Evolutionary conservation across 495 filamentous ascomycete genomes (phyloP), one percentile per base, ranked within the genome.

Genomic region (Amphirosellinia nigrospora): DNA sequence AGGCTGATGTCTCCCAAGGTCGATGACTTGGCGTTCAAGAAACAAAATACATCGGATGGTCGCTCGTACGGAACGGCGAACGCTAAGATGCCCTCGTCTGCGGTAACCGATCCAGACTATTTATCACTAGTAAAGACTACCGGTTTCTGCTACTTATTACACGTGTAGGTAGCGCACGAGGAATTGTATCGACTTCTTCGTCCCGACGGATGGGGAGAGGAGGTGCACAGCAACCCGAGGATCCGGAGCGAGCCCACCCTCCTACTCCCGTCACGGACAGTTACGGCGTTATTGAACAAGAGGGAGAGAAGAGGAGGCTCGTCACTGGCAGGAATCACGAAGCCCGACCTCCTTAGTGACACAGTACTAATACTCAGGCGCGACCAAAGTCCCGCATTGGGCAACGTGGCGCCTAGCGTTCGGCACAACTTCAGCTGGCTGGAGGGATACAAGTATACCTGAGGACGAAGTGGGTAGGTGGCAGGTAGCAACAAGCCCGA

Each of bases 361-460:
- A 53, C 26, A 58, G 55, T n/a, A 36, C 55, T 32, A 36, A 26
- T 23, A 26, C 48, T 26, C 48, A 13, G 11, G 34, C 26, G 11
- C 30, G 30, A 56, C 19, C 19, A 9, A 38, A 34, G 55, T 9
- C 55, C 55, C 55, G 55, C 32, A 39, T 26, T 41, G 58, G 36
- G 58, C n/a, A 61, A 61, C 58, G 58, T 61, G 58, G 58, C 58
- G 58, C 36, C 58, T 61, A 41, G 58, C 58, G 58, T 61, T 61
- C 58, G 58, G 58, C 34, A 41, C 58, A 61, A 58, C 30, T 36
- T 58, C 55, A 58, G 34, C 58, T 61, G 30, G 55, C 30, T 36
- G 32, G 38, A 19, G n/a, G 19, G 10, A 58, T 58, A 36, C 53
- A 15, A 11, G 32, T 58, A 34, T 34, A 30, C 55, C 34, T 21